Conservation (phyloP, 768 basidiomycete genomes). For the Kwoniella sp. region DNA sequence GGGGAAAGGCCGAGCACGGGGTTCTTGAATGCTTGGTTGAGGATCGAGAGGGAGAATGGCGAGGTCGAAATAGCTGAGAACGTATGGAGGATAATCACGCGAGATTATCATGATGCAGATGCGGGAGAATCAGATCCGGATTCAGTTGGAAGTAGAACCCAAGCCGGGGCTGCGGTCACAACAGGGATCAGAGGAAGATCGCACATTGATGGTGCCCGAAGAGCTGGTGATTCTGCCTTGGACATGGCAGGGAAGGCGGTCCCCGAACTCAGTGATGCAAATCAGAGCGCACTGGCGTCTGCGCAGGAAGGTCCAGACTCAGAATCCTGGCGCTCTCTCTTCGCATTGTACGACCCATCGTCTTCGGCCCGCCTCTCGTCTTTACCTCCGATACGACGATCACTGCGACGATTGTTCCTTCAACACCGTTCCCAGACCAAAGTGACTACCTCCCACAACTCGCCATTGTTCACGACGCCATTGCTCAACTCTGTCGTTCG, state of each 20-base stretch:
- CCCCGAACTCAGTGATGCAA: too few relatives aligned
- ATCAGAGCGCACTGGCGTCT: too few relatives aligned
- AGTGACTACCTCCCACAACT: neutral
- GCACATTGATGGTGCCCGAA: neutral
- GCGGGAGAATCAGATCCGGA: neutral
- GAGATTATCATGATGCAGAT: neutral
- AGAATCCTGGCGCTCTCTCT: constrained; percentile 1
- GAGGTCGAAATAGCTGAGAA: constrained; percentile 13
- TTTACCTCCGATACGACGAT: constrained; percentile 1
- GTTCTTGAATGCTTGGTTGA: constrained; percentile 42
- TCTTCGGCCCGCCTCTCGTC: neutral
- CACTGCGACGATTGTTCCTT: neutral
- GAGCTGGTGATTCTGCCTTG: constrained; percentile 1
- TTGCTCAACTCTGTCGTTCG: constrained; percentile 10
- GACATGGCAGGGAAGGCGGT: neutral
- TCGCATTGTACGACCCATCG: neutral
- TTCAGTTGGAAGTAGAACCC: neutral
- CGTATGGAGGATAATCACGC: constrained; percentile 27
- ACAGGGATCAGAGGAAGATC: too few relatives aligned
- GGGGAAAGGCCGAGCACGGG: constrained; percentile 14
- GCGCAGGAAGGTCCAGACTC: constrained; percentile 6
- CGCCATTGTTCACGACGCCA: neutral
- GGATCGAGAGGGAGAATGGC: constrained; percentile 30
- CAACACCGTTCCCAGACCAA: neutral
- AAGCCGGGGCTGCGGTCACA: too few relatives aligned